Conservation (phyloP, 106 monocot species). For the Apostasia shenzhenica region DNA sequence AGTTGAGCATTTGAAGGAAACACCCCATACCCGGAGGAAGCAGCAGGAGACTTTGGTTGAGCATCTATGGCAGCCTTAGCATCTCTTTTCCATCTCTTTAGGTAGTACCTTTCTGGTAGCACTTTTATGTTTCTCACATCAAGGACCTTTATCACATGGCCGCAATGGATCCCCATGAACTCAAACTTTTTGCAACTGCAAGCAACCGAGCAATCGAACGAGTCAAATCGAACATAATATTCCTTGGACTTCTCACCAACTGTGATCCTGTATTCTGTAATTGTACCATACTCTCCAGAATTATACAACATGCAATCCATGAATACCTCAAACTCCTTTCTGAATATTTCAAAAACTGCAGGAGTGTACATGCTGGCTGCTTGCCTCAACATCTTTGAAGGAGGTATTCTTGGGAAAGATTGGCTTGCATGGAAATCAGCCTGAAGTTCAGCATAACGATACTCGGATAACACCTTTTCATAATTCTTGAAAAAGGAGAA, state of each 20-base stretch:
- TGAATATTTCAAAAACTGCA: constrained; percentile 22
- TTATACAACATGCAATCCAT: constrained; percentile 24
- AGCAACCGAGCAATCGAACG: constrained; percentile 7
- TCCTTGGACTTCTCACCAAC: constrained; percentile 20
- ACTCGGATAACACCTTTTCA: constrained; percentile 19
- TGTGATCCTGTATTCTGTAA: constrained; percentile 15
- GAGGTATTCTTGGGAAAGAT: constrained; percentile 26
- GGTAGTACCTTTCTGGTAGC: constrained; percentile 16
- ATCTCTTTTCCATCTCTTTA: constrained; percentile 24
- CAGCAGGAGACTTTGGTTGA: constrained; percentile 2
- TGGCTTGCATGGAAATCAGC: constrained; percentile 31
- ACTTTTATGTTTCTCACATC: constrained; percentile 22
- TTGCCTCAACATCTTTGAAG: constrained; percentile 33
- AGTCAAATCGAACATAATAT: constrained; percentile 18
- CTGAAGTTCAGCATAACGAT: constrained; percentile 20
- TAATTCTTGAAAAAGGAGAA: constrained; percentile 19
- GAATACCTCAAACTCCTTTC: constrained; percentile 21
- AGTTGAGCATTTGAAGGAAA: constrained; percentile 3
- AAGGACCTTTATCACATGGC: constrained; percentile 26
- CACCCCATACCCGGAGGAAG: not conserved
- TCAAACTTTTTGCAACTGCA: constrained; percentile 35
- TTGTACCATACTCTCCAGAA: constrained; percentile 16
- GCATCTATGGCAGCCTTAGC: constrained; percentile 8
- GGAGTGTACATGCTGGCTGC: constrained; percentile 30
- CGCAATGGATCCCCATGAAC: constrained; percentile 25